Evolutionary conservation across 495 filamentous ascomycete genomes (phyloP).

Genomic region (Umbilicaria muhlenbergii): DNA sequence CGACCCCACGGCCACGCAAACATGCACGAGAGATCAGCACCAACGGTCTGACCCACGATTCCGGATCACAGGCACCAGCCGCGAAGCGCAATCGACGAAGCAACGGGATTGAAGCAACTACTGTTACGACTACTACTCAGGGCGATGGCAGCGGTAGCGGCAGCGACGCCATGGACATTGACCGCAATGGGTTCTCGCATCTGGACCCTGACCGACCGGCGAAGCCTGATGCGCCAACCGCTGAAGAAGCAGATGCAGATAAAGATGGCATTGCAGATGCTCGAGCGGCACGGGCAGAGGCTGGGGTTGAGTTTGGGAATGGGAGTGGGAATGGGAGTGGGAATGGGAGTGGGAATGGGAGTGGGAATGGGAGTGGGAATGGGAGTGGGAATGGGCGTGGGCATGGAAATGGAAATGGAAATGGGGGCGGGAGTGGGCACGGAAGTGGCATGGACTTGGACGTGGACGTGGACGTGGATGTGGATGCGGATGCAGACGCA

Average conservation of each 20-base stretch:
- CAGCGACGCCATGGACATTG: constrained; percentile 14
- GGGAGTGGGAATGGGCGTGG: constrained; percentile 9
- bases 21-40: constrained; percentile 20
- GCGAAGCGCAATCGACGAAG: constrained; percentile 17
- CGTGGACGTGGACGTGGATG: no score
- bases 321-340: constrained; percentile 3
- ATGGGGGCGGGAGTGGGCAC: no score
- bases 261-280: constrained; percentile 40
- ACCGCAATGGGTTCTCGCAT: constrained; percentile 5
- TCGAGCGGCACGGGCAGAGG: not conserved
- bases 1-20: constrained; percentile 22
- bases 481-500: no score
- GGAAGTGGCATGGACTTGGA: not conserved
- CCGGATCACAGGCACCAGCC: constrained; percentile 16
- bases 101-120: constrained; percentile 27
- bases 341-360: constrained; percentile 26
- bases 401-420: not conserved
- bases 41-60: constrained; percentile 27
- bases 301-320: no score
- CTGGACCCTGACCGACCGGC: constrained; percentile 26
- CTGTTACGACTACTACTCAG: constrained; percentile 16
- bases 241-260: constrained; percentile 25
- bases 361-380: constrained; percentile 8
- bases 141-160: constrained; percentile 13
- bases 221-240: constrained; percentile 22